phyloP scores from a whole-genome alignment of 2,329 filamentous ascomycete genomes.

The Colletotrichum eremochloae region DNA sequence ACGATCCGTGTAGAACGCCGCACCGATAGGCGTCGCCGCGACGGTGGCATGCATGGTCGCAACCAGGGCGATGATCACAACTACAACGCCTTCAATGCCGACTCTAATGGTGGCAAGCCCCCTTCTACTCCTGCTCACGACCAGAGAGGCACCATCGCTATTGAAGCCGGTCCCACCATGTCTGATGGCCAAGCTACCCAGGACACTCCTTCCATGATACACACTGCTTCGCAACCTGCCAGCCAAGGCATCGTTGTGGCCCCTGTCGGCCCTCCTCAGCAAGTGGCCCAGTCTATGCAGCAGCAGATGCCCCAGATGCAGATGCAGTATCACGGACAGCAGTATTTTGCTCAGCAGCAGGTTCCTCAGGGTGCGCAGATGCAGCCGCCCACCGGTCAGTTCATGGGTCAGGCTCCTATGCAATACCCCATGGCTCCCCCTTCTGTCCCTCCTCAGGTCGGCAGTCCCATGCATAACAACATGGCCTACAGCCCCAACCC shows the following conservation, averaged over 20 bases:
- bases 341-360: constrained; percentile 9
- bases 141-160: constrained; percentile 25
- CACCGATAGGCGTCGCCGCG: constrained; percentile 29
- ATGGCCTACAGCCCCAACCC: constrained; percentile 22
- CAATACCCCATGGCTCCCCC: constrained; percentile 34
- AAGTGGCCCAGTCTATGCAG: constrained; percentile 6
- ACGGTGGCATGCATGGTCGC: not conserved
- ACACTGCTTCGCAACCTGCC: constrained; percentile 7
- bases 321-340: not conserved
- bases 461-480: constrained; percentile 30
- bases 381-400: constrained; percentile 8
- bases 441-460: constrained; percentile 29
- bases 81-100: not conserved
- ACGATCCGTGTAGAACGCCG: constrained; percentile 54
- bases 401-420: constrained; percentile 19
- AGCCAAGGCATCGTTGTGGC: not conserved
- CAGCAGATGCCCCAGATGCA: constrained; percentile 14
- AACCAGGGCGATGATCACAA: not conserved
- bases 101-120: constrained; percentile 2
- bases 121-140: constrained; percentile 35
- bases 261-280: not conserved
- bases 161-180: constrained; percentile 28
- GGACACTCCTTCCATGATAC: constrained; percentile 21
- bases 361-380: constrained; percentile 16
- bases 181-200: constrained; percentile 2